These are phyloP conservation scores for Tuber borchii DNA, from an alignment of 495 filamentous ascomycete genomes.

Conservation along the genomic window DNA sequence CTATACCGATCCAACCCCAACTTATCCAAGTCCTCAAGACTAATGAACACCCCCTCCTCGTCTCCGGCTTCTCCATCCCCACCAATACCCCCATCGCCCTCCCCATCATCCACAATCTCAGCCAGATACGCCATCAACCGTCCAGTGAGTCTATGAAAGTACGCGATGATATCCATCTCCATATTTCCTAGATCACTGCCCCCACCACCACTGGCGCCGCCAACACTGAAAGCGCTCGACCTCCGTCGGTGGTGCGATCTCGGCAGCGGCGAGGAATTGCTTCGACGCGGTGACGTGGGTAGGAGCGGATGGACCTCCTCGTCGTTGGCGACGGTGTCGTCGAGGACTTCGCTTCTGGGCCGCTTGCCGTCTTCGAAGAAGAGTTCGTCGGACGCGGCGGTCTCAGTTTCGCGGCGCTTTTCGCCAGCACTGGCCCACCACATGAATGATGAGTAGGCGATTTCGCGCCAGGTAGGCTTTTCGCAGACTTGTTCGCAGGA, in stretches of 20 bases:
- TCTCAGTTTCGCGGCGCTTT: conserved; percentile 49
- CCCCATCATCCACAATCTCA: conserved; percentile 57
- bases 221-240: conserved; percentile 24
- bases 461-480: conserved; percentile 69
- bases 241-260: conserved; percentile 36
- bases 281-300: conserved; percentile 36
- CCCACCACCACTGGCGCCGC: background rate
- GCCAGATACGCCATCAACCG: conserved; percentile 63
- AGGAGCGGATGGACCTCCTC: conserved; percentile 40
- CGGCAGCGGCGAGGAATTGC: conserved; percentile 15
- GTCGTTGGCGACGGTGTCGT: conserved; percentile 46
- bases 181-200: conserved; percentile 17
- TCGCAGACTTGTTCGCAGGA: conserved; percentile 36
- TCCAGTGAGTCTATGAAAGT: conserved; percentile 81
- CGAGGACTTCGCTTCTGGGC: conserved; percentile 42
- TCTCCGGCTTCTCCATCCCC: conserved; percentile 45
- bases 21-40: conserved; percentile 34
- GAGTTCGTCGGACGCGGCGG: conserved; percentile 28
- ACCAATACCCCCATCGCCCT: conserved; percentile 44
- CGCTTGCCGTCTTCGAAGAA: conserved; percentile 43
- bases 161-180: conserved; percentile 77
- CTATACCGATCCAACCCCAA: conserved; percentile 34
- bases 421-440: conserved; percentile 99
- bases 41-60: conserved; percentile 39
- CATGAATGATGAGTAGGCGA: conserved; percentile 87